Conservation (phyloP, 2,329 filamentous ascomycete genomes). For the Cadophora sp. region DNA sequence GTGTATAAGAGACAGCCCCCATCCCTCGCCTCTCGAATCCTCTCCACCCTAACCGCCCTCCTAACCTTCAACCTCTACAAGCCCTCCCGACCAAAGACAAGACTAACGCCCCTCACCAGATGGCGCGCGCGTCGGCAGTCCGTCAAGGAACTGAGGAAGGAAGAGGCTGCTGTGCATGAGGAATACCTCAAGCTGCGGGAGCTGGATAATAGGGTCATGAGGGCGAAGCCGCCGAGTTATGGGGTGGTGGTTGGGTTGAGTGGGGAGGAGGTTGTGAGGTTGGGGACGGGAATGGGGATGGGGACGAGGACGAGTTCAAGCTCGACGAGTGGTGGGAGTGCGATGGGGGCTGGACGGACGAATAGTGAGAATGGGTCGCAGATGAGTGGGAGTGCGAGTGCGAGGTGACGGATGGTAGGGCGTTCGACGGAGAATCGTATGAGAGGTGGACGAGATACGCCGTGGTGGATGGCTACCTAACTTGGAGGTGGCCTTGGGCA, state of each 20-base stretch:
- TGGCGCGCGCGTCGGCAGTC: conserved; percentile 25
- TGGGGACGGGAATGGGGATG: not conserved
- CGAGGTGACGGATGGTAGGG: not conserved
- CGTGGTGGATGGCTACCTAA: too few species aligned
- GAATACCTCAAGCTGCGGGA: conserved; percentile 56
- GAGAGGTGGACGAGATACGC: too few species aligned
- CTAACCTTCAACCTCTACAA: not conserved
- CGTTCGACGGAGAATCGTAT: too few species aligned
- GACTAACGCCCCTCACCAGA: conserved; percentile 10
- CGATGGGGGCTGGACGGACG: not conserved
- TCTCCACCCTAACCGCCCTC: not conserved
- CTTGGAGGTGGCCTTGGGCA: too few species aligned
- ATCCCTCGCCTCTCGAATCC: not conserved
- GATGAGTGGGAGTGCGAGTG: not conserved
- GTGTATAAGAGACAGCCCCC: too few species aligned
- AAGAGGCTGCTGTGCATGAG: conserved; percentile 60
- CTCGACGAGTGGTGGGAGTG: conserved; percentile 7
- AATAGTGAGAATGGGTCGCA: not conserved
- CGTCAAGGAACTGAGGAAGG: conserved; percentile 50
- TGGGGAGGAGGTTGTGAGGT: conserved; percentile 1
- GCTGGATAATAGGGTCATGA: conserved; percentile 52
- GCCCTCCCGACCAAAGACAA: not conserved
- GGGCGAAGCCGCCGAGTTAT: conserved; percentile 28
- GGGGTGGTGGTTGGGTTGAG: not conserved
- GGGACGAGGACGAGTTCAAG: conserved; percentile 13